These are phyloP conservation scores for Eimeria acervulina DNA, from an alignment of 169 alveolate species.

Conservation along the genomic window DNA sequence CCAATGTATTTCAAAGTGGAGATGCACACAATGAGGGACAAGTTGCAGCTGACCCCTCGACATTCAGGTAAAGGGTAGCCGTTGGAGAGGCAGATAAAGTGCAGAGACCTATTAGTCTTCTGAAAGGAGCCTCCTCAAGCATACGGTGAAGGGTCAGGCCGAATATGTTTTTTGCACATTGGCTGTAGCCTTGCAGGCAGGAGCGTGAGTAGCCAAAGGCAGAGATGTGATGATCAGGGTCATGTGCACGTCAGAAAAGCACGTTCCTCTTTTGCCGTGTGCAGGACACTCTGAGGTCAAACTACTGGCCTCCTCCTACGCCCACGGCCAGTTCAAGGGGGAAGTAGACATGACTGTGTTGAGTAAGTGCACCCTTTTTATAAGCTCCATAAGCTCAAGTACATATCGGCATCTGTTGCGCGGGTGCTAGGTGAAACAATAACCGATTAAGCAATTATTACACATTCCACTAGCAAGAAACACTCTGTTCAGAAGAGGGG, in stretches of 20 bases:
- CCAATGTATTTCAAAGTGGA: not conserved
- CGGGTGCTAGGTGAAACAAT: not conserved
- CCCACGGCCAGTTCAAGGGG: conserved; percentile 49
- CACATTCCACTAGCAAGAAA: not conserved
- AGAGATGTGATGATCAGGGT: not conserved
- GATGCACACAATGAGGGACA: not conserved
- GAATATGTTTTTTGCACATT: not conserved
- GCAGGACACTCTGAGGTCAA: conserved; percentile 8
- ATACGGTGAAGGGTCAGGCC: not conserved
- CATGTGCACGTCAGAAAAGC: not conserved
- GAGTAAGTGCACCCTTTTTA: not conserved
- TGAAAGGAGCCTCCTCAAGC: not conserved
- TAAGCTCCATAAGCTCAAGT: not conserved
- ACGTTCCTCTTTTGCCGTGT: not conserved
- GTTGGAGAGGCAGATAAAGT: not conserved
- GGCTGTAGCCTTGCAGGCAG: not conserved
- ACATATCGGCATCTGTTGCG: not conserved
- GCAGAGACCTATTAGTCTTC: not conserved
- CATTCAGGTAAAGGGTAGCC: not conserved
- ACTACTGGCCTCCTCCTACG: not conserved
- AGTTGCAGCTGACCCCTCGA: not conserved
- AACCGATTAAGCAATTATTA: not conserved
- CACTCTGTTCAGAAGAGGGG: not conserved
- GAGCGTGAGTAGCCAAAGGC: not conserved
- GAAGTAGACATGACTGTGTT: conserved; percentile 11